Evolutionary conservation across 1,284 basidiomycete species (phyloP), one percentile per base, ranked within the genome.

Genomic region (Polyporus tsugae): DNA sequence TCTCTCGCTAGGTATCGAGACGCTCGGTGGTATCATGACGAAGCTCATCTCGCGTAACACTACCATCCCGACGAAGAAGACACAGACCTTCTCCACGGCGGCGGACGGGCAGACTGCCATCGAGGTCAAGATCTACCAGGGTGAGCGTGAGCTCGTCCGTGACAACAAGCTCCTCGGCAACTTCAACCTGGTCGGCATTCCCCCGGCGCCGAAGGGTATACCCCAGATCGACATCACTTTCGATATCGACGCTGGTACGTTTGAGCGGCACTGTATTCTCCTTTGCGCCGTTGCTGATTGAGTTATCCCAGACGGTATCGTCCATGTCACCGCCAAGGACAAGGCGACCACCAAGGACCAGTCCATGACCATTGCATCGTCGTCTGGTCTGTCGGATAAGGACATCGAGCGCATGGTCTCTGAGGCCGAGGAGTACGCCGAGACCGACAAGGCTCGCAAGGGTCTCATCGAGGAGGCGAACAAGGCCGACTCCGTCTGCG

Each of bases 101-200:
- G 97, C 95, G 69, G 95, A 98, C 75, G 92, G 95, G 72, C 98
- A 97, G 85, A 97, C 93, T 42, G 95, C 96, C 46, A 97, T 98
- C 72, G 95, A 97, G 82, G 95, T 98, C 82, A 97, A 98, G 89
- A 95, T 98, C 76, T 98, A 91, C 87, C 96, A 99, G 84, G 97
- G 97, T 79, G 98, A 99, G 86, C 96, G 97, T 87, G 96, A 98
- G 82, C 91, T 99, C 74, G 95, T 96, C 66, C 87, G 94, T 65
- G 97, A 99, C 86, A 99, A 99, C 92, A 99, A 99, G 86, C 84
- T 99, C n/a, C 92, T 99, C 73, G 98, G 97, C 74, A 98, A 98
- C 87, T 99, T 99, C 91, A 97, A 98, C 86, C 93, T 99, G 71
- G 94, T 96, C 70, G 97, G 97, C 67, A 96, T 99, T 72, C 97